A percentile compares a stretch with the other conserved stretches of the same genome.
Conservation (phyloP, 192 early-diverging fungal genomes). For the Coemansia sp. region DNA sequence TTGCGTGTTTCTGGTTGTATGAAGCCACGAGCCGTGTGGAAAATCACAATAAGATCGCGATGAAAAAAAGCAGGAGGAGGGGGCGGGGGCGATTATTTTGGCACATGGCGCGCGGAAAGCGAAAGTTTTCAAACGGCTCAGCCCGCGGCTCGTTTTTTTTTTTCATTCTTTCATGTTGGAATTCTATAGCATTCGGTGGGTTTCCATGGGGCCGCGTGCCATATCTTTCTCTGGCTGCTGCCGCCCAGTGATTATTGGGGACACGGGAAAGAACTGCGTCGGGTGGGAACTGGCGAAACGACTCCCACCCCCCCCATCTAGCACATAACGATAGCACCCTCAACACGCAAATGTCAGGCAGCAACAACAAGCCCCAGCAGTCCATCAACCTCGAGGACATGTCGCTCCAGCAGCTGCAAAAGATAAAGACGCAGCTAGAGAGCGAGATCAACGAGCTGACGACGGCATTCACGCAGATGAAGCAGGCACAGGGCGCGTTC, state of each 20-base stretch:
- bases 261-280: not conserved
- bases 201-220: too few species aligned
- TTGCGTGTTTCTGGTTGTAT: too few species aligned
- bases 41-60: slow-evolving; percentile 15
- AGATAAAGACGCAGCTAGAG: slow-evolving; percentile 81
- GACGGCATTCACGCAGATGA: slow-evolving; percentile 79
- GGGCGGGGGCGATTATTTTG: too few species aligned
- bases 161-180: too few species aligned
- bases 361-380: slow-evolving; percentile 18
- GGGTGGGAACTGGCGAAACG: not conserved
- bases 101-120: too few species aligned
- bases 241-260: slow-evolving; percentile 9
- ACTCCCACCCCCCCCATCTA: not conserved
- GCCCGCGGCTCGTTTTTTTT: slow-evolving; percentile 8
- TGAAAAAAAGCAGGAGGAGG: slow-evolving; percentile 6
- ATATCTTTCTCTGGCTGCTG: not conserved
- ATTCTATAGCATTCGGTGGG: too few species aligned
- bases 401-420: slow-evolving; percentile 77
- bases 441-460: slow-evolving; percentile 89
- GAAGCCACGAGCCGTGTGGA: not conserved
- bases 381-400: slow-evolving; percentile 80
- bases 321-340: not conserved
- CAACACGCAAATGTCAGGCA: slow-evolving; percentile 9
- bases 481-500: slow-evolving; percentile 85
- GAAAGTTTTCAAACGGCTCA: not conserved